phyloP scores from a whole-genome alignment of 2,329 filamentous ascomycete species.

The Lecanosticta acicola region DNA sequence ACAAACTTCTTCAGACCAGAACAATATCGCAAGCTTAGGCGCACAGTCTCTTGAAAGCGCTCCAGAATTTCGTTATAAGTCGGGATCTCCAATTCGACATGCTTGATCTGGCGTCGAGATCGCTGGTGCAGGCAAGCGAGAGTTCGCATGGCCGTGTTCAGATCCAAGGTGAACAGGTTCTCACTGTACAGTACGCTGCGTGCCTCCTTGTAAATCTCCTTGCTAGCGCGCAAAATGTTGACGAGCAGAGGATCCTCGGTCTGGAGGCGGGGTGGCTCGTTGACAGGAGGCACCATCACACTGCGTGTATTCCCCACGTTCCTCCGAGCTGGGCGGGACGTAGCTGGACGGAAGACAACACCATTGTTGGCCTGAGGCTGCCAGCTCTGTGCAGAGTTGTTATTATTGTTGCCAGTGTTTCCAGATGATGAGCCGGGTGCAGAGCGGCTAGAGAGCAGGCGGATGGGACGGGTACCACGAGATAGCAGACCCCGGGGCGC shows the following conservation, averaged over 20 bases:
- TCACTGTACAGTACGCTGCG: conserved; percentile 38
- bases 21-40: conserved; percentile 42
- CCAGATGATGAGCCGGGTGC: conserved; percentile 3
- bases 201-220: conserved; percentile 38
- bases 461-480: conserved; percentile 4
- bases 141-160: conserved; percentile 35
- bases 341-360: conserved; percentile 1
- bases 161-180: conserved; percentile 37
- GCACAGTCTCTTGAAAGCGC: conserved; percentile 42
- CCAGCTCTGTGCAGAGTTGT: neutral
- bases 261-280: conserved; percentile 22
- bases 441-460: conserved; percentile 3
- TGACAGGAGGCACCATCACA: neutral
- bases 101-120: conserved; percentile 39
- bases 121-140: conserved; percentile 40
- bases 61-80: conserved; percentile 44
- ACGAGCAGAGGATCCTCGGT: conserved; percentile 35
- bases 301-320: neutral
- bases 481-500: conserved; percentile 2
- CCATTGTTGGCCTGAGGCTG: neutral
- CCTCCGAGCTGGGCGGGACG: conserved; percentile 2
- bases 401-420: neutral
- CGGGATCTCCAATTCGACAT: conserved; percentile 41
- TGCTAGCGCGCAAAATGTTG: conserved; percentile 36
- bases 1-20: conserved; percentile 41